A percentile compares a stretch with the other conserved stretches of the same genome.
Evolutionary conservation across 805 yeast genomes (phyloP).

Genomic region (Saturnispora galanensis): DNA sequence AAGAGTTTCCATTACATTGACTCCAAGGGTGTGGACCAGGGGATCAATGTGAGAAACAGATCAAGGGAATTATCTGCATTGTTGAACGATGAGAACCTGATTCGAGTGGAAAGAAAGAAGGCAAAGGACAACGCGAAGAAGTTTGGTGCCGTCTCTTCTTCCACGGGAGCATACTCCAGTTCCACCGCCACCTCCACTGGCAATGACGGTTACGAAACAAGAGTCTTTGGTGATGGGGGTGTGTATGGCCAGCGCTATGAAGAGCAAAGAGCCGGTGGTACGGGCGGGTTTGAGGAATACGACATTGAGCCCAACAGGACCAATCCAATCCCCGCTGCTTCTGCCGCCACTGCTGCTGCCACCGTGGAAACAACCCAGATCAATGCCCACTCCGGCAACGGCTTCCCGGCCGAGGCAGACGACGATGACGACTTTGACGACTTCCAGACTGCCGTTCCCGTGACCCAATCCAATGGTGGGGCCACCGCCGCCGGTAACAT

Average conservation of each 20-base stretch:
- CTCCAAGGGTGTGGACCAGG: slow-evolving; percentile 90
- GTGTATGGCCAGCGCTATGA: slow-evolving; percentile 59
- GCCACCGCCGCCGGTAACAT: slow-evolving; percentile 14
- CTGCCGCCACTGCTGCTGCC: no score
- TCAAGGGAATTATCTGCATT: slow-evolving; percentile 66
- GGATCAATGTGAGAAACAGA: slow-evolving; percentile 87
- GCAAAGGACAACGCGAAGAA: slow-evolving; percentile 81
- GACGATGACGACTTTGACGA: slow-evolving; percentile 69
- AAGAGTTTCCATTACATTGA: slow-evolving; percentile 91
- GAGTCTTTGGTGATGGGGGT: slow-evolving; percentile 66
- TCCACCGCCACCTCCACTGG: slow-evolving; percentile 18
- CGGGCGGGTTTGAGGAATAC: slow-evolving; percentile 49
- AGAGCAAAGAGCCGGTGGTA: slow-evolving; percentile 37
- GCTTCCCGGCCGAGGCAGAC: slow-evolving; percentile 23
- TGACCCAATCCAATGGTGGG: slow-evolving; percentile 12
- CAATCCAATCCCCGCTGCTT: slow-evolving; percentile 12
- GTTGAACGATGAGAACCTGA: slow-evolving; percentile 63
- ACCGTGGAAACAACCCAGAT: slow-evolving; percentile 32
- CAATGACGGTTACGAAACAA: slow-evolving; percentile 32
- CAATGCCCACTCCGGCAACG: slow-evolving; percentile 27
- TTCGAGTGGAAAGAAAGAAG: slow-evolving; percentile 80
- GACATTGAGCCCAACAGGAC: slow-evolving; percentile 34
- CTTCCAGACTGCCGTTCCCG: slow-evolving; percentile 49
- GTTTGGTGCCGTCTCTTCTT: slow-evolving; percentile 56
- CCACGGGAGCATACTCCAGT: slow-evolving; percentile 21